Percentiles rank a stretch among this genome's conserved stretches.
phyloP scores from a whole-genome alignment of 208 protist genomes.

The Giardia muris region DNA sequence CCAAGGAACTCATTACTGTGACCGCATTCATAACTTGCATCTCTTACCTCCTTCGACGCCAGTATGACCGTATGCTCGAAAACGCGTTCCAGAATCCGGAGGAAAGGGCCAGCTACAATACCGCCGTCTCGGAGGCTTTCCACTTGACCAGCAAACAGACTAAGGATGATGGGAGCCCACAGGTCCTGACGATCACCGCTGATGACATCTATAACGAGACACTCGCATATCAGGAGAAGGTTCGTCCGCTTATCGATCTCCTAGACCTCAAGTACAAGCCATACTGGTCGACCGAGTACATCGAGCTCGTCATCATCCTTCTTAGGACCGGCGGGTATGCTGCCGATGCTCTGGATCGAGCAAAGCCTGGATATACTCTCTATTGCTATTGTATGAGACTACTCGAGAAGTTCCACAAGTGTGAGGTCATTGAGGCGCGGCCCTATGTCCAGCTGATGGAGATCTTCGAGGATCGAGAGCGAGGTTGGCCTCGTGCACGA shows the following conservation, averaged over 20 bases:
- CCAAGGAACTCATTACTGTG: background rate
- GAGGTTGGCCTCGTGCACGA: background rate
- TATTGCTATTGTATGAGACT: background rate
- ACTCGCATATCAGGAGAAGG: background rate
- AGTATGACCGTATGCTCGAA: background rate
- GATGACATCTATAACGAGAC: background rate
- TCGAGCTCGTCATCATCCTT: background rate
- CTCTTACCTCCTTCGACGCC: background rate
- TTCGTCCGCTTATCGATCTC: background rate
- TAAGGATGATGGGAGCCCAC: too few relatives aligned
- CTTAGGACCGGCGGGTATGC: background rate
- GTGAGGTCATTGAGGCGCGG: background rate
- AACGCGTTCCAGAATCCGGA: background rate
- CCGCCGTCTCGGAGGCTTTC: too few relatives aligned
- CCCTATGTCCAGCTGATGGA: background rate
- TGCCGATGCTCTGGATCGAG: background rate
- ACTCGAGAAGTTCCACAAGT: background rate
- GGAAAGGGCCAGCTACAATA: background rate
- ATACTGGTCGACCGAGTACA: background rate
- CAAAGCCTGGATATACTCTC: background rate
- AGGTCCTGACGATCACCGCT: background rate
- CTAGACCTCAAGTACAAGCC: background rate
- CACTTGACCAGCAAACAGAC: too few relatives aligned
- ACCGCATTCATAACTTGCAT: background rate
- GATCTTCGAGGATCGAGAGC: background rate